phyloP scores from a whole-genome alignment of 2,329 filamentous ascomycete genomes.

The Blastomyces gilchristii region DNA sequence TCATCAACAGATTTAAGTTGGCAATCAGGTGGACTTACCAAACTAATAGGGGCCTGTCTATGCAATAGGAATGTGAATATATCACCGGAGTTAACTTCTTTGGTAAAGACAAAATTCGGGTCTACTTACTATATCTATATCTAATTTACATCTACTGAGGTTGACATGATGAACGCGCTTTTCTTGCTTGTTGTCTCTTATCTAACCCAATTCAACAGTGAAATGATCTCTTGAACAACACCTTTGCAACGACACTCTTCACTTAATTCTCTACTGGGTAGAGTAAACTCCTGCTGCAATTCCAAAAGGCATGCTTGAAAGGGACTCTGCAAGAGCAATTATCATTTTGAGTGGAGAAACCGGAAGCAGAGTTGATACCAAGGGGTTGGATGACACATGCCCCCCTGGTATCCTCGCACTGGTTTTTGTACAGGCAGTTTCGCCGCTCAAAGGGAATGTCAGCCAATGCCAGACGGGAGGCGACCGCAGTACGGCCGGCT shows the following conservation, averaged over 20 bases:
- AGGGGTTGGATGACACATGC: background rate
- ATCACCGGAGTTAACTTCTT: background rate
- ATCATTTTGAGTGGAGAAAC: background rate
- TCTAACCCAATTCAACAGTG: background rate
- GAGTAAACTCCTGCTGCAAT: background rate
- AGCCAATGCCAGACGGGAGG: background rate
- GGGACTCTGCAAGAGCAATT: background rate
- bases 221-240: background rate
- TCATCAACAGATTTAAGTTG: too few species aligned
- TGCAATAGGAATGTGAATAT: background rate
- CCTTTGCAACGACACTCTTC: background rate
- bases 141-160: background rate
- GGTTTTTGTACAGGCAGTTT: background rate
- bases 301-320: background rate
- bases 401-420: background rate
- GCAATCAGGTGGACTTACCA: too few species aligned
- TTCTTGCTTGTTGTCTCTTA: background rate
- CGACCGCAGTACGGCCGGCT: background rate
- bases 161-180: background rate
- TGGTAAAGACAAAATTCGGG: background rate
- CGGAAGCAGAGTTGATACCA: background rate
- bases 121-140: background rate
- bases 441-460: background rate
- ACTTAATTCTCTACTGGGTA: background rate
- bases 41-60: background rate